A percentile compares a stretch with the other conserved stretches of the same genome.
Conservation (phyloP, 139 green algal genomes). For the Chlorella sp. region DNA sequence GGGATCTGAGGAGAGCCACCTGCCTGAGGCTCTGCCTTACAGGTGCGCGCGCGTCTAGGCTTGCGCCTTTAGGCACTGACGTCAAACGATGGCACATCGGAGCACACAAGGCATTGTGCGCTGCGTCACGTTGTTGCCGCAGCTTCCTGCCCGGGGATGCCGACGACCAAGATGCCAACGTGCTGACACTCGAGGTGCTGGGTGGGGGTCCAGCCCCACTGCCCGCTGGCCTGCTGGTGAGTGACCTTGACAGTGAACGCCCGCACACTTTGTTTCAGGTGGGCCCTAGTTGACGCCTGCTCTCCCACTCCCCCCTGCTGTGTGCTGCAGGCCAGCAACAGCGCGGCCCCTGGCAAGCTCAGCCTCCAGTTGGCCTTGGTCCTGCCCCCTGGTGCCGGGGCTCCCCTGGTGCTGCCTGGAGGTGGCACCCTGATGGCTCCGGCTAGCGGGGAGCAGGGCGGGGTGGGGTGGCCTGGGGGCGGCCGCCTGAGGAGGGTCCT, state of each 20-base stretch:
- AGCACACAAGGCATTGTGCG: too few species aligned
- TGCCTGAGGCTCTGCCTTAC: too few species aligned
- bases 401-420: neutral
- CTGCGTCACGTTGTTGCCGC: too few species aligned
- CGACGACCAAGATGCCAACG: neutral
- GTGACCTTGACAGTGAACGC: too few species aligned
- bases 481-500: neutral
- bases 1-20: too few species aligned
- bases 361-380: neutral
- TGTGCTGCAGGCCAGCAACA: neutral
- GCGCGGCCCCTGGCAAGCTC: neutral
- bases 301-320: too few species aligned
- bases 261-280: too few species aligned
- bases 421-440: neutral
- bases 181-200: neutral
- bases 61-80: too few species aligned
- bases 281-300: too few species aligned
- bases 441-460: neutral
- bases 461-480: neutral
- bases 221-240: neutral
- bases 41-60: too few species aligned
- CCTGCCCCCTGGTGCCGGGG: neutral
- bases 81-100: too few species aligned
- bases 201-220: neutral
- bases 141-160: neutral